These are phyloP conservation scores for Aureobasidium melanogenum DNA, from an alignment of 2,329 filamentous ascomycete species.

Conservation along the genomic window DNA sequence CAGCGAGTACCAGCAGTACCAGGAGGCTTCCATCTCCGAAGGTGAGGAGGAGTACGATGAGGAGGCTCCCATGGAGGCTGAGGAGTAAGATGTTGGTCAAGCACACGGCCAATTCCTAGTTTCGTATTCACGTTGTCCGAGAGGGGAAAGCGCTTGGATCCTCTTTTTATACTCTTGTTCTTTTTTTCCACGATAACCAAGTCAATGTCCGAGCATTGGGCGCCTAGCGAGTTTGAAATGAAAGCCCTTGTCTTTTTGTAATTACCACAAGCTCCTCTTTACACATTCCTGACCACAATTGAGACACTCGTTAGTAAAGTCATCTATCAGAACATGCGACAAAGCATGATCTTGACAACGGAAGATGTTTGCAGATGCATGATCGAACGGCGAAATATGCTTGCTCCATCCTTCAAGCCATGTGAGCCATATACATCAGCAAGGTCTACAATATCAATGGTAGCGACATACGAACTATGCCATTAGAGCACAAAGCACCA, in stretches of 20 bases:
- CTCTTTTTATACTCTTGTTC: constrained; percentile 8
- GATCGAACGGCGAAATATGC: neutral
- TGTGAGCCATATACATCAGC: too few species aligned
- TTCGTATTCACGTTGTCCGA: constrained; percentile 11
- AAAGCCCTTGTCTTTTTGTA: constrained; percentile 10
- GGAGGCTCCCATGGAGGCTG: constrained; percentile 64
- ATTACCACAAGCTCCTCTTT: constrained; percentile 1
- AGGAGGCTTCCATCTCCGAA: constrained; percentile 95
- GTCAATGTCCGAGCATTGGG: constrained; percentile 10
- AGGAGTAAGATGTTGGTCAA: constrained; percentile 48
- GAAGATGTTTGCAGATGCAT: neutral
- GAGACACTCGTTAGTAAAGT: neutral
- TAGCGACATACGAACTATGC: neutral
- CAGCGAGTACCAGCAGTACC: constrained; percentile 99
- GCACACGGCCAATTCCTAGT: neutral
- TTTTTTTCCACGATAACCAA: constrained; percentile 11
- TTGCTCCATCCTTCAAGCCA: neutral
- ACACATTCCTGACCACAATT: too few species aligned
- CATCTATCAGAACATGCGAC: neutral
- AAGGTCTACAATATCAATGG: neutral
- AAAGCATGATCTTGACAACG: neutral
- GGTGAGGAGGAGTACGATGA: constrained; percentile 93
- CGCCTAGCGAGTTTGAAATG: constrained; percentile 12
- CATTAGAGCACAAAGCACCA: neutral
- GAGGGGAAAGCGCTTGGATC: constrained; percentile 5